Evolutionary conservation across 73 alveolate genomes (phyloP).

Genomic region (Tetrahymena malaccensis): DNA sequence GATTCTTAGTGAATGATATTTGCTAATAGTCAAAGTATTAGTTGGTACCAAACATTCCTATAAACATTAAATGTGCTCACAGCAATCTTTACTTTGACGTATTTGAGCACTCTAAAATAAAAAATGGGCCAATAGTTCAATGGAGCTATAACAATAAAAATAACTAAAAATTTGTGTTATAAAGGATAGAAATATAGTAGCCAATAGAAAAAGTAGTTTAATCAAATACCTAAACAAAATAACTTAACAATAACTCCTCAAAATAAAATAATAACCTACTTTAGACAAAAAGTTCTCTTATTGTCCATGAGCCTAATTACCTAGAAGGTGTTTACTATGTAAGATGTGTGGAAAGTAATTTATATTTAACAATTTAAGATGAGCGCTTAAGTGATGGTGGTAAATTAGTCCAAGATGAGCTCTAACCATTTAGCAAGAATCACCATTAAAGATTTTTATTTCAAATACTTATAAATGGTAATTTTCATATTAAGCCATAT

Average conservation of each 20-base stretch:
- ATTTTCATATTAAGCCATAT: background rate
- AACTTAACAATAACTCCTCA: background rate
- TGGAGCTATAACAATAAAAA: background rate
- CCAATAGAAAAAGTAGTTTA: background rate
- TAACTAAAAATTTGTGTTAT: background rate
- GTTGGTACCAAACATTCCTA: background rate
- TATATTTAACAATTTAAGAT: background rate
- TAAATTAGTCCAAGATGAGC: background rate
- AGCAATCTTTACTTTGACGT: background rate
- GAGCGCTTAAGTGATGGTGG: background rate
- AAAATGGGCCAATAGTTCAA: background rate
- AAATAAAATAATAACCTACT: background rate
- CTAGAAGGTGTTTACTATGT: background rate
- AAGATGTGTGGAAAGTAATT: background rate
- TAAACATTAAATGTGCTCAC: background rate
- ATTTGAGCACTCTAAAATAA: background rate
- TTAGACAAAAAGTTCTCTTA: background rate
- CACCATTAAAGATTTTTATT: background rate
- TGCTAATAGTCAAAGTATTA: background rate
- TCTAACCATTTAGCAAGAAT: background rate
- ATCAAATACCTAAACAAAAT: background rate
- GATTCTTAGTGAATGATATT: background rate
- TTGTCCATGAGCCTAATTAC: background rate
- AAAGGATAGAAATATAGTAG: background rate
- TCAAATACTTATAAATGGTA: background rate